Evolutionary conservation across 2,329 filamentous ascomycete genomes (phyloP).

Genomic region (Fusarium hostae): DNA sequence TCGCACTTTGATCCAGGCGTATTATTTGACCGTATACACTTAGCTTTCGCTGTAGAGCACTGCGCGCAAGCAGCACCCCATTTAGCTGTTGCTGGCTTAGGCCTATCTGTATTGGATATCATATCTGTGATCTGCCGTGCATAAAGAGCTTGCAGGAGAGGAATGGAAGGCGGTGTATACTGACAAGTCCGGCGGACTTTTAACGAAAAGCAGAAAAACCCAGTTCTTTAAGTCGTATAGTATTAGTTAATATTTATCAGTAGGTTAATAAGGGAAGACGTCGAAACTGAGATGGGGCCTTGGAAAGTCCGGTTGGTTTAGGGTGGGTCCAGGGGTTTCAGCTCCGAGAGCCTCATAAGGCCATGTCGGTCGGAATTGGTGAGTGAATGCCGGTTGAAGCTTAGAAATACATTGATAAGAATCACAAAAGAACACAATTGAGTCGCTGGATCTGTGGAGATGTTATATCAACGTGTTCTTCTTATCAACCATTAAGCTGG

Average conservation of each 20-base stretch:
- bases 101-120: constrained; percentile 37
- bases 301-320: constrained; percentile 27
- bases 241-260: constrained; percentile 6
- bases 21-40: constrained; percentile 58
- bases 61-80: constrained; percentile 63
- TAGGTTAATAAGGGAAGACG: not conserved
- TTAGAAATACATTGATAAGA: not conserved
- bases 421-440: not conserved
- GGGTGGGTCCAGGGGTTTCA: constrained; percentile 17
- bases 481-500: not conserved
- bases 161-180: not conserved
- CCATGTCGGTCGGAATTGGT: not conserved
- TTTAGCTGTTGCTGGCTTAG: constrained; percentile 53
- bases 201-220: not conserved
- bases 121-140: constrained; percentile 1
- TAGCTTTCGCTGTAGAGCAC: constrained; percentile 62
- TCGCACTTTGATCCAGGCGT: constrained; percentile 57
- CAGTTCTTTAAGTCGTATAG: not conserved
- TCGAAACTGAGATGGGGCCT: constrained; percentile 17
- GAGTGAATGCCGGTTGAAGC: not conserved
- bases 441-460: not conserved
- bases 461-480: not conserved
- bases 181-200: constrained; percentile 45
- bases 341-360: not conserved
- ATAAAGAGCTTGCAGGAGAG: constrained; percentile 13